Evolutionary conservation across 2,329 filamentous ascomycete species (phyloP).

Genomic region (Penicillium aurantiogriseum): DNA sequence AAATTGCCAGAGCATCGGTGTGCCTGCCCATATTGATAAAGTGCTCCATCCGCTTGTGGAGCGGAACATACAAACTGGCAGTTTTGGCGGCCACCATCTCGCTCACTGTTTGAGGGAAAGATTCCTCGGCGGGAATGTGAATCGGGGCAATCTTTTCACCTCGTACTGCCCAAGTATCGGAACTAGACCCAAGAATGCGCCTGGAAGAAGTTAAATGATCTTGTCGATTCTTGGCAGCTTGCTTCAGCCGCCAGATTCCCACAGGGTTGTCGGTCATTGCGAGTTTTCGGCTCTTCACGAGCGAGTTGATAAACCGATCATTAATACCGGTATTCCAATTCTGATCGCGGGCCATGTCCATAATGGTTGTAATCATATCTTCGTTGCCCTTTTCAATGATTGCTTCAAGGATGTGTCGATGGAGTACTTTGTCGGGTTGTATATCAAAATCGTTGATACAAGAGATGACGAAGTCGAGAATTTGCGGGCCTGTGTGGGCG

Average conservation of each 20-base stretch:
- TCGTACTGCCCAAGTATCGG: slow-evolving; percentile 14
- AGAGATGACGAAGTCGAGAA: slow-evolving; percentile 37
- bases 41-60: slow-evolving; percentile 40
- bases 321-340: slow-evolving; percentile 36
- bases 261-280: slow-evolving; percentile 36
- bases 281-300: slow-evolving; percentile 36
- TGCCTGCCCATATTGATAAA: slow-evolving; percentile 39
- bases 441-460: slow-evolving; percentile 38
- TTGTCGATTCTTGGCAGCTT: slow-evolving; percentile 36
- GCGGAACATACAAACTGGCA: slow-evolving; percentile 34
- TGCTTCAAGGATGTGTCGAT: slow-evolving; percentile 42
- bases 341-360: slow-evolving; percentile 29
- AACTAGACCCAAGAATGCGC: slow-evolving; percentile 35
- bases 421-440: slow-evolving; percentile 40
- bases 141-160: slow-evolving; percentile 18
- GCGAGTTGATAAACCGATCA: slow-evolving; percentile 31
- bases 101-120: slow-evolving; percentile 31
- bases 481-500: slow-evolving; percentile 34
- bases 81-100: slow-evolving; percentile 28
- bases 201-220: slow-evolving; percentile 33
- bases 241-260: slow-evolving; percentile 43
- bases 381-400: slow-evolving; percentile 40
- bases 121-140: slow-evolving; percentile 14
- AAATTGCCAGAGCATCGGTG: slow-evolving; percentile 32
- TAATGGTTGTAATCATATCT: slow-evolving; percentile 33